Conservation (phyloP, 129 eudicot species). For the Pittosporum tobira region DNA sequence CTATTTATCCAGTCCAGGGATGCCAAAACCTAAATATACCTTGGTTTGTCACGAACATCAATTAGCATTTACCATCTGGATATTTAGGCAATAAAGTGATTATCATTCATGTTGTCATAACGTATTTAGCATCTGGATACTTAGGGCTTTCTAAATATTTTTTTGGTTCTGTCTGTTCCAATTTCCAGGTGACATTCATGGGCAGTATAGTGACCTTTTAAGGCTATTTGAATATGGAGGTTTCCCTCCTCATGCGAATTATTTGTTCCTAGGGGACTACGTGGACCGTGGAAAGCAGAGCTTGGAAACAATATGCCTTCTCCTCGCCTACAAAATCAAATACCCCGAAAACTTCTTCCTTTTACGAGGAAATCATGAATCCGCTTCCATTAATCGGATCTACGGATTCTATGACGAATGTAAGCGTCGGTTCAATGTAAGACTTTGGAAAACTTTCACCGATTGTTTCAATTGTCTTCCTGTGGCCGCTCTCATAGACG, state of each 20-base stretch:
- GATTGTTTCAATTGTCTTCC: no score
- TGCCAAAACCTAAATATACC: no score
- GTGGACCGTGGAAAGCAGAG: slow-evolving; percentile 76
- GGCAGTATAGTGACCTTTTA: slow-evolving; percentile 61
- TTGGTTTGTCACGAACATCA: no score
- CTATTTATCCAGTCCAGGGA: no score
- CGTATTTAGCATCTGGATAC: no score
- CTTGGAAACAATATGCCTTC: no score
- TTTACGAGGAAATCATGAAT: slow-evolving; percentile 60
- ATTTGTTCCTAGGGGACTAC: slow-evolving; percentile 59
- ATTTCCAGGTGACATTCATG: slow-evolving; percentile 61
- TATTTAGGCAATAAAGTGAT: no score
- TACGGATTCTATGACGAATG: no score
- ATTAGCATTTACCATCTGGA: no score
- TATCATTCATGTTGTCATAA: no score
- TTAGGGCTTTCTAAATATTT: background rate
- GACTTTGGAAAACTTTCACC: slow-evolving; percentile 68
- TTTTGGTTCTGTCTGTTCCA: slow-evolving; percentile 3
- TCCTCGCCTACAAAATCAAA: no score
- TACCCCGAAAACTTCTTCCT: slow-evolving; percentile 68
- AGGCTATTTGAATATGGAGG: slow-evolving; percentile 68
- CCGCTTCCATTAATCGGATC: slow-evolving; percentile 62
- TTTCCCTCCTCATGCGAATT: slow-evolving; percentile 59
- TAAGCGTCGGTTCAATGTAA: slow-evolving; percentile 63
- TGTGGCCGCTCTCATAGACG: no score